Percentiles rank a stretch among this genome's conserved stretches.
These are phyloP conservation scores for Fonsecaea pugnacius DNA, from an alignment of 2,329 filamentous ascomycete species.

Conservation along the genomic window DNA sequence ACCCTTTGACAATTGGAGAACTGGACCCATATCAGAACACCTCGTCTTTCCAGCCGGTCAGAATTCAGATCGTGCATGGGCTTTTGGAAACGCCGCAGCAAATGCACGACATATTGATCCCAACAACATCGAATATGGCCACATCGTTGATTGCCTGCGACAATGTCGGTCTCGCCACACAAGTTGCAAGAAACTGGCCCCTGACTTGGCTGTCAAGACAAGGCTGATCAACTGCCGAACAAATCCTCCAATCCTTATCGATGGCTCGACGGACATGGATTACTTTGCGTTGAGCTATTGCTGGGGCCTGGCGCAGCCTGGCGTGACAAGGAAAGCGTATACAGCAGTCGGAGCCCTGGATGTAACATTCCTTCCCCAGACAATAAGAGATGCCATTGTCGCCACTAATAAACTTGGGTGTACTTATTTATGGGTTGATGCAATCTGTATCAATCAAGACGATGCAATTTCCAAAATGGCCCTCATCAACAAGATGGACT, in stretches of 20 bases:
- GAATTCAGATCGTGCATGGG: not conserved
- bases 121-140: not conserved
- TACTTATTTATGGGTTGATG: conserved; percentile 4
- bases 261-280: not conserved
- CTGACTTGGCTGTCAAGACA: not conserved
- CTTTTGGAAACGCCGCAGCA: not conserved
- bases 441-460: conserved; percentile 4
- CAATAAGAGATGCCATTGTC: conserved; percentile 4
- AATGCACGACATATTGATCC: not conserved
- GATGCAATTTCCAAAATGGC: not conserved
- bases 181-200: not conserved
- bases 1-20: conserved; percentile 1
- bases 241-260: not conserved
- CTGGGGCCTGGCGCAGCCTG: not conserved
- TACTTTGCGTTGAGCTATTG: conserved; percentile 12
- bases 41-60: conserved; percentile 8
- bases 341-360: not conserved
- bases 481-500: conserved; percentile 8
- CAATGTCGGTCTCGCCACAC: conserved; percentile 4
- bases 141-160: not conserved
- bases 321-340: not conserved
- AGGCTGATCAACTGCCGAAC: conserved; percentile 3
- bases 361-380: not conserved
- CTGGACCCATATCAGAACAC: conserved; percentile 8
- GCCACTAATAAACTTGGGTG: not conserved